These are phyloP conservation scores for Lepiota venenata DNA, from an alignment of 768 basidiomycete genomes.

Conservation along the genomic window DNA sequence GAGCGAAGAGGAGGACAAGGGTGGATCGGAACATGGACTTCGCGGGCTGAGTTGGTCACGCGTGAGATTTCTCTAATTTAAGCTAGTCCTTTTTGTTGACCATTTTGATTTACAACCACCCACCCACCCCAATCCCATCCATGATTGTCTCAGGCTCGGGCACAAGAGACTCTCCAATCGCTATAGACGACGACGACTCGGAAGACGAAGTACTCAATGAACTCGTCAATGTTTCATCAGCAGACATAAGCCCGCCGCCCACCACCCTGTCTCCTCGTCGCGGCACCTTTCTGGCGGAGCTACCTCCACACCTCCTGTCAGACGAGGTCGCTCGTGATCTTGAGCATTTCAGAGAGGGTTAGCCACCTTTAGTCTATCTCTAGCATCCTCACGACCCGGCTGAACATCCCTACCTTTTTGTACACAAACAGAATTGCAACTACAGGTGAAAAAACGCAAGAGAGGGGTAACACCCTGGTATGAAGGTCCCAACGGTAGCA, in stretches of 20 bases:
- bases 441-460: conserved; percentile 19
- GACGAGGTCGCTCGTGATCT: background rate
- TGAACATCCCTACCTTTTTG: background rate
- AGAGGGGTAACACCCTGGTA: conserved; percentile 15
- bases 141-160: conserved; percentile 26
- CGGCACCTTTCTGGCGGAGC: conserved; percentile 2
- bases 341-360: conserved; percentile 10
- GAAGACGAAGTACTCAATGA: conserved; percentile 36
- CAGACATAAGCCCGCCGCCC: background rate
- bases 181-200: conserved; percentile 38
- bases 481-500: conserved; percentile 11
- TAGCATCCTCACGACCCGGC: background rate
- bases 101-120: too few species aligned
- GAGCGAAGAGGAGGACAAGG: conserved; percentile 26
- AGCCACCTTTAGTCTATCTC: background rate
- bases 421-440: conserved; percentile 1
- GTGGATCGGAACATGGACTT: conserved; percentile 7
- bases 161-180: conserved; percentile 32
- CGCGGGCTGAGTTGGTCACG: too few species aligned
- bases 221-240: conserved; percentile 19
- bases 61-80: conserved; percentile 2
- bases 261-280: conserved; percentile 10
- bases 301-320: background rate
- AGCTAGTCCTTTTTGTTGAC: conserved; percentile 3
- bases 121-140: conserved; percentile 5